Evolutionary conservation across 768 basidiomycete species (phyloP), one percentile per base, ranked within the genome.

Genomic region (Mycena indigotica): DNA sequence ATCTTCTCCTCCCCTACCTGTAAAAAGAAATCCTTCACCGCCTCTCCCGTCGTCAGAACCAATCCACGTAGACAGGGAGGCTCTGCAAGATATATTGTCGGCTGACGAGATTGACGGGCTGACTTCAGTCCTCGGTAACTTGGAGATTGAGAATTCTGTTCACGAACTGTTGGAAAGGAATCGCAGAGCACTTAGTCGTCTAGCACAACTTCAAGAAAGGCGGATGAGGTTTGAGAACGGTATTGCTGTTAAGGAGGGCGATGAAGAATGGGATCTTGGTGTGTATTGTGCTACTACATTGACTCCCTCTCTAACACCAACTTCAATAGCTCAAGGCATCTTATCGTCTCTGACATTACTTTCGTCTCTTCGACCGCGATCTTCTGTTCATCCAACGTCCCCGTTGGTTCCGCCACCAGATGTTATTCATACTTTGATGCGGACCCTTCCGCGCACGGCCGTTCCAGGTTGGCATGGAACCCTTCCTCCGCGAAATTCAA

Each of bases 201-300:
- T 94, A 15, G 85, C 85, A 62, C 81, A 84, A 62, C 75, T 93
- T 48, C 91, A 93, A 66, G 74, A 72, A 19, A 67, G 71, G 53
- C 82, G 91, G 12, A 67, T 89, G 28, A 76, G 75, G 16, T 70
- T 72, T 12, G 78, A 77, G 23, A 77, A 76, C 15, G 77, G 75
- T 35, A 76, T 75, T 52, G 56, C 58, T 12, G 84, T 84, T 3
- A 80, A 85, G 67, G 81, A 85, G 66, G 87, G 80, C 29, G 88
- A 88, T 12, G 91, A 92, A 70, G 91, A 94, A 69, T 91, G 88
- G 88, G 86, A 90, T 62, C 83, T 82, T 58, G 92, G 91, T 92
- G 66, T 62, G 86, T 70, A 54, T 24, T 50, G 13, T 19, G 45
- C 55, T 52, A 49, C 32, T 28, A 26, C n/a, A n/a, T n/a, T n/a